phyloP scores from a whole-genome alignment of 805 yeast genomes.

The Suhomyces kilbournensis region DNA sequence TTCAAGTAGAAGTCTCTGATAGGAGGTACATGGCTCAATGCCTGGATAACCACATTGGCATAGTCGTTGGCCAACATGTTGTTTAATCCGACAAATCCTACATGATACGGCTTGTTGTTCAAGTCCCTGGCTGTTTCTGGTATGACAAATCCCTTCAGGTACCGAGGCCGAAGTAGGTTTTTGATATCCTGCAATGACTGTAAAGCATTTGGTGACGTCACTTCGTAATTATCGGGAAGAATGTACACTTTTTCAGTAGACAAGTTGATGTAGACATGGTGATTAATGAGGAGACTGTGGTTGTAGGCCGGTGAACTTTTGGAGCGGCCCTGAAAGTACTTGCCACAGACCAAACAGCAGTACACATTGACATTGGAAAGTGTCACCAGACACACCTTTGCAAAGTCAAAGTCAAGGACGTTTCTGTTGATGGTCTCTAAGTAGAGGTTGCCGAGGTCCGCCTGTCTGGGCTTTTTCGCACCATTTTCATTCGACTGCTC shows the following conservation, averaged over 20 bases:
- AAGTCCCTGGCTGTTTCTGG: constrained; percentile 38
- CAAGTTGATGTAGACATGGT: constrained; percentile 62
- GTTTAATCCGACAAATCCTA: constrained; percentile 68
- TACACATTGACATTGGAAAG: constrained; percentile 61
- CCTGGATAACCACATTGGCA: constrained; percentile 55
- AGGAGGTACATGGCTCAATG: constrained; percentile 50
- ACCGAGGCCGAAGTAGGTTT: constrained; percentile 52
- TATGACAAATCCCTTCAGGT: constrained; percentile 36
- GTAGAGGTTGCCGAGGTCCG: constrained; percentile 16
- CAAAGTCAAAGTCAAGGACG: constrained; percentile 64
- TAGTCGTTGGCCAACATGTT: constrained; percentile 51
- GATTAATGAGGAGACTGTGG: constrained; percentile 63
- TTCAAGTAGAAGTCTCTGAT: constrained; percentile 38
- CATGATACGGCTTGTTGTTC: constrained; percentile 44
- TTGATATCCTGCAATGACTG: constrained; percentile 50
- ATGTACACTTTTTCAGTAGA: constrained; percentile 46
- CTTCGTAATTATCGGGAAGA: constrained; percentile 60
- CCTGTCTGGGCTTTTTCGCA: not conserved
- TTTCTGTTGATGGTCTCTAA: constrained; percentile 44
- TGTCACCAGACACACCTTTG: constrained; percentile 62
- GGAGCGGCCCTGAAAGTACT: constrained; percentile 66
- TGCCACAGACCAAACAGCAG: constrained; percentile 73
- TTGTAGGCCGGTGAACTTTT: constrained; percentile 61
- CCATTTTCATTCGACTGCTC: not conserved
- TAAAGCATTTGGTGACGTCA: constrained; percentile 14